phyloP scores from a whole-genome alignment of 225 moss, liverwort and hornwort species.

The Bryum argenteum region DNA sequence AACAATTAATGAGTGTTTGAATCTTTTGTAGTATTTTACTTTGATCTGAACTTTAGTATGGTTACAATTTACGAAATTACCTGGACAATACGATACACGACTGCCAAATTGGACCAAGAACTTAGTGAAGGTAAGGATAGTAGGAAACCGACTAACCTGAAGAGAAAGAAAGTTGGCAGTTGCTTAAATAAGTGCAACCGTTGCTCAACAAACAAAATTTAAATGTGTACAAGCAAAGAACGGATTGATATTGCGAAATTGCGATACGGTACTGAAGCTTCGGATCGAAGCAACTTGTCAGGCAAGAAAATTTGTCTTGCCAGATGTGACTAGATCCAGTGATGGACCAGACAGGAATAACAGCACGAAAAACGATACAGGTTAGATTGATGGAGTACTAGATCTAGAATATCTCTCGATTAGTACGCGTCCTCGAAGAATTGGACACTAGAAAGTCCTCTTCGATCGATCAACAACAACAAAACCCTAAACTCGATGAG shows the following conservation, averaged over 20 bases:
- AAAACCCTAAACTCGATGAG: conserved; percentile 24
- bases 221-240: background rate
- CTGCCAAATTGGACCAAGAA: background rate
- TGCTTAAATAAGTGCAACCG: conserved; percentile 5
- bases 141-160: conserved; percentile 5
- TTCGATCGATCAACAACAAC: background rate
- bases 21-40: background rate
- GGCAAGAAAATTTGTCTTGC: background rate
- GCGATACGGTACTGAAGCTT: background rate
- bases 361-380: background rate
- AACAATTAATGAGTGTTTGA: background rate
- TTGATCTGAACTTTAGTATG: no score
- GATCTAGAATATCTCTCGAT: conserved; percentile 13
- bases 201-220: background rate
- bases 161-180: background rate
- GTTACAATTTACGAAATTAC: no score
- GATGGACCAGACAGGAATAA: background rate
- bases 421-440: background rate
- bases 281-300: background rate
- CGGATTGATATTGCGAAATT: background rate
- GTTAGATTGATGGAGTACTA: conserved; percentile 9
- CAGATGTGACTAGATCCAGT: conserved; percentile 17
- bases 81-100: background rate
- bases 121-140: background rate
- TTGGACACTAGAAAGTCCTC: background rate